Evolutionary conservation across 75 land plant species (phyloP).

Genomic region (Chamaecyparis obtusa): DNA sequence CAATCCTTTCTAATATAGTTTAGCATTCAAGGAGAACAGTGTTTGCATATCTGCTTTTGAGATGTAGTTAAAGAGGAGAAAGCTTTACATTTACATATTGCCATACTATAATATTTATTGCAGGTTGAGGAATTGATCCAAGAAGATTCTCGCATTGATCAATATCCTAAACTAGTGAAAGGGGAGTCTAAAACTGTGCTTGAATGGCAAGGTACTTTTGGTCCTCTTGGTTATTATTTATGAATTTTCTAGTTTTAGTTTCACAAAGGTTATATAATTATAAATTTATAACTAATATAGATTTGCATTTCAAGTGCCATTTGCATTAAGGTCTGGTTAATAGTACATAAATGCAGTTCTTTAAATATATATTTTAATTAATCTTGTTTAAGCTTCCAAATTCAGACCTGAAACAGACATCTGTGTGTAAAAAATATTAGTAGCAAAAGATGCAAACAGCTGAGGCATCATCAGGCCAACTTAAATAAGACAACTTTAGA

Average conservation of each 20-base stretch:
- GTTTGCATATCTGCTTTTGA: background rate
- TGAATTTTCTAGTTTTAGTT: background rate
- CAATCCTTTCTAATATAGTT: background rate
- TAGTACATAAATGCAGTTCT: background rate
- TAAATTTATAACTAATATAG: background rate
- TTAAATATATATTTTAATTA: background rate
- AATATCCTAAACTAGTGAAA: slow-evolving; percentile 81
- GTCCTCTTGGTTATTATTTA: background rate
- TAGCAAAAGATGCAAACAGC: background rate
- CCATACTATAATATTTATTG: background rate
- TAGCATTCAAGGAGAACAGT: background rate
- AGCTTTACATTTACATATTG: background rate
- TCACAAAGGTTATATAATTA: background rate
- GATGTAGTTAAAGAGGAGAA: background rate
- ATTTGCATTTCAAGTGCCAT: background rate
- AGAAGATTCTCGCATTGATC: slow-evolving; percentile 94
- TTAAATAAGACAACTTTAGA: background rate
- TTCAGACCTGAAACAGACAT: background rate
- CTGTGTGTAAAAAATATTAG: background rate
- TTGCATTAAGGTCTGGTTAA: background rate
- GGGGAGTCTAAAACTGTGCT: slow-evolving; percentile 88
- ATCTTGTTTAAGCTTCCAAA: background rate
- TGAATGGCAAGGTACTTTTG: slow-evolving; percentile 94
- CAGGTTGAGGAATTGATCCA: slow-evolving; percentile 83
- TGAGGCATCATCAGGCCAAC: background rate